These are phyloP conservation scores for Camelina hispida DNA, from an alignment of 345 rosid species.

Conservation along the genomic window DNA sequence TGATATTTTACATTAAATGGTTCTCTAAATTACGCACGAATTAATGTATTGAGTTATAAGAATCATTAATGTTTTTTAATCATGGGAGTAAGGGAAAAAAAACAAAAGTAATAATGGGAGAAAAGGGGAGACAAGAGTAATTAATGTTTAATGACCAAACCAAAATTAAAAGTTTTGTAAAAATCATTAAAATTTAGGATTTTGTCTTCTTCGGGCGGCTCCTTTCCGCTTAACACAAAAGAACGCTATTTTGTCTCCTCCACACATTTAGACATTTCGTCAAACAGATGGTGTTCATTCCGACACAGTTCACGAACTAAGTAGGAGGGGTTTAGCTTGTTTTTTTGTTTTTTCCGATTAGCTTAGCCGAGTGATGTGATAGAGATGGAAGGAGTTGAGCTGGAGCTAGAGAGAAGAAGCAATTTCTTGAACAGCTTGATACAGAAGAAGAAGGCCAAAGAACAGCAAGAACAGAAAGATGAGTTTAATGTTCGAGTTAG, in stretches of 20 bases:
- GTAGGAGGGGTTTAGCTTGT: constrained; percentile 3
- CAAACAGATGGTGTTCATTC: constrained; percentile 46
- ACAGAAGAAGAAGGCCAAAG: constrained; percentile 84
- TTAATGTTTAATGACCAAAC: constrained; percentile 23
- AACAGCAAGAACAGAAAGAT: constrained; percentile 62
- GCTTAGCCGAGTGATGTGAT: constrained; percentile 44
- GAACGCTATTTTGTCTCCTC: constrained; percentile 48
- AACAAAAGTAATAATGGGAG: constrained; percentile 15
- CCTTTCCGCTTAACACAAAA: constrained; percentile 35
- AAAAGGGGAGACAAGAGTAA: constrained; percentile 11
- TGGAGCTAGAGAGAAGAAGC: constrained; percentile 92
- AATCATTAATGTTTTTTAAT: not conserved
- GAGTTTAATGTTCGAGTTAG: constrained; percentile 69
- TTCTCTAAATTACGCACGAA: too few species aligned
- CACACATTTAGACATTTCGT: constrained; percentile 39
- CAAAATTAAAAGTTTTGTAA: not conserved
- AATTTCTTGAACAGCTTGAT: constrained; percentile 84
- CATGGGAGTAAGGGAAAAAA: not conserved
- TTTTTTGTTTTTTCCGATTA: constrained; percentile 8
- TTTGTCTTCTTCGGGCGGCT: constrained; percentile 40
- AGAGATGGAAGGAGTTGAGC: constrained; percentile 75
- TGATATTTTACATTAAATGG: too few species aligned
- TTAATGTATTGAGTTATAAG: too few species aligned
- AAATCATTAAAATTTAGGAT: constrained; percentile 12
- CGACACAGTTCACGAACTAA: constrained; percentile 27